These are phyloP conservation scores for Aciculosporium take DNA, from an alignment of 2,329 filamentous ascomycete genomes.

Conservation along the genomic window DNA sequence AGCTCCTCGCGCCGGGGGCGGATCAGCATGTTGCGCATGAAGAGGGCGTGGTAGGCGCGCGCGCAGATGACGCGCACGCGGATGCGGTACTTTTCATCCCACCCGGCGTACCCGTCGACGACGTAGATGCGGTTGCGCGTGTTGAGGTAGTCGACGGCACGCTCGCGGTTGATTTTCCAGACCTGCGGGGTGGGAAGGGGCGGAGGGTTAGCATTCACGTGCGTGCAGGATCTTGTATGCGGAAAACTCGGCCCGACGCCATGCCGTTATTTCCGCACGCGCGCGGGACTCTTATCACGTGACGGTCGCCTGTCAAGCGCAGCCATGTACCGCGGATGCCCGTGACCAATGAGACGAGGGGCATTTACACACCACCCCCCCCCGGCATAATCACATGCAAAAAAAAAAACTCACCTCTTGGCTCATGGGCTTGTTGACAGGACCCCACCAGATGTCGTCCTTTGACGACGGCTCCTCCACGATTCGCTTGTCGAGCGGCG, in stretches of 20 bases:
- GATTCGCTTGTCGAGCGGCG: constrained; percentile 92
- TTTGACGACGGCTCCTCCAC: constrained; percentile 83
- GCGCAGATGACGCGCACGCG: constrained; percentile 95
- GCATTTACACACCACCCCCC: too few species aligned
- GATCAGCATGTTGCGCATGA: constrained; percentile 99
- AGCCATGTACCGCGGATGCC: too few species aligned
- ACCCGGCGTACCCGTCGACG: constrained; percentile 90
- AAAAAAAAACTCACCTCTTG: constrained; percentile 55
- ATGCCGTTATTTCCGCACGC: too few species aligned
- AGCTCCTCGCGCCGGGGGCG: constrained; percentile 82
- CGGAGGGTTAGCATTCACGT: too few species aligned
- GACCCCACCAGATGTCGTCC: constrained; percentile 95
- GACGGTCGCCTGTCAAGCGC: too few species aligned
- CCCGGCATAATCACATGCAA: background rate
- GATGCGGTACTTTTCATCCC: constrained; percentile 97
- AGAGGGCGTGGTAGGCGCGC: constrained; percentile 96
- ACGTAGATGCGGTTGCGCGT: constrained; percentile 98
- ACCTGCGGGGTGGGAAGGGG: too few species aligned
- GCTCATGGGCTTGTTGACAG: constrained; percentile 98
- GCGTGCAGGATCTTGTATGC: background rate
- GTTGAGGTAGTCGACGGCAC: constrained; percentile 98
- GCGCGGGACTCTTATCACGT: too few species aligned
- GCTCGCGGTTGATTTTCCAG: constrained; percentile 98
- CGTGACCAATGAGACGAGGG: too few species aligned
- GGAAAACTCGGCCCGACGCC: background rate